phyloP scores from a whole-genome alignment of 768 basidiomycete species.

The Kondoa subrosea region DNA sequence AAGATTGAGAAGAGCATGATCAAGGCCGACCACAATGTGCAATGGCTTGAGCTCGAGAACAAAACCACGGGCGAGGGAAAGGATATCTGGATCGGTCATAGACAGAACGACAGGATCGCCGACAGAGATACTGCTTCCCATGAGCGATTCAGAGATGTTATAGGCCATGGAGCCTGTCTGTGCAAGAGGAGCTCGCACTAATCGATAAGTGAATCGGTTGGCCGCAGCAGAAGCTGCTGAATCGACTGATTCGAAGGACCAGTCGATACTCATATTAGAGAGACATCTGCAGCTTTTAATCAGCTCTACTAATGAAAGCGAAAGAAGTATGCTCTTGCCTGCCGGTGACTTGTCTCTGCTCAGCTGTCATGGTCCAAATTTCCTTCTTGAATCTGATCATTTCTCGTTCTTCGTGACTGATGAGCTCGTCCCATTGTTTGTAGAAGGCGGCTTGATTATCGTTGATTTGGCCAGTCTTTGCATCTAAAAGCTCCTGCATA shows the following conservation, averaged over 20 bases:
- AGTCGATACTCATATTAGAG: slow-evolving; percentile 51
- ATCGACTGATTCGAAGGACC: not conserved
- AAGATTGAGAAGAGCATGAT: slow-evolving; percentile 39
- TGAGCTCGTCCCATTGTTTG: slow-evolving; percentile 70
- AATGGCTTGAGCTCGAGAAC: slow-evolving; percentile 53
- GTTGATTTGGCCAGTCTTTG: slow-evolving; percentile 67
- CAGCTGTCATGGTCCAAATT: slow-evolving; percentile 76
- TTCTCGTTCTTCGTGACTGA: slow-evolving; percentile 76
- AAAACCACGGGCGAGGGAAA: slow-evolving; percentile 69
- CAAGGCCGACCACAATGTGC: slow-evolving; percentile 59
- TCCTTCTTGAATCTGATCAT: slow-evolving; percentile 68
- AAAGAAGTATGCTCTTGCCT: slow-evolving; percentile 35
- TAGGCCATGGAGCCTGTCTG: not conserved
- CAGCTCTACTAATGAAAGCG: not conserved
- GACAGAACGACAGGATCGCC: slow-evolving; percentile 79
- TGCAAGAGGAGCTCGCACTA: slow-evolving; percentile 32
- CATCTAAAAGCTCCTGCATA: slow-evolving; percentile 45
- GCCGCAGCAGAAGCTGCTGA: slow-evolving; percentile 39
- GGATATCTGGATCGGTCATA: slow-evolving; percentile 57
- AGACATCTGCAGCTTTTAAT: slow-evolving; percentile 43
- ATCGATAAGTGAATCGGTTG: slow-evolving; percentile 62
- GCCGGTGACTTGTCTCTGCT: slow-evolving; percentile 60
- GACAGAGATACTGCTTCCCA: slow-evolving; percentile 58
- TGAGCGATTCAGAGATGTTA: slow-evolving; percentile 35
- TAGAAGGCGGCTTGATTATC: slow-evolving; percentile 56